Evolutionary conservation across 192 early-diverging fungal species (phyloP), one percentile per base, ranked within the genome.

Genomic region (Thamnidium elegans): DNA sequence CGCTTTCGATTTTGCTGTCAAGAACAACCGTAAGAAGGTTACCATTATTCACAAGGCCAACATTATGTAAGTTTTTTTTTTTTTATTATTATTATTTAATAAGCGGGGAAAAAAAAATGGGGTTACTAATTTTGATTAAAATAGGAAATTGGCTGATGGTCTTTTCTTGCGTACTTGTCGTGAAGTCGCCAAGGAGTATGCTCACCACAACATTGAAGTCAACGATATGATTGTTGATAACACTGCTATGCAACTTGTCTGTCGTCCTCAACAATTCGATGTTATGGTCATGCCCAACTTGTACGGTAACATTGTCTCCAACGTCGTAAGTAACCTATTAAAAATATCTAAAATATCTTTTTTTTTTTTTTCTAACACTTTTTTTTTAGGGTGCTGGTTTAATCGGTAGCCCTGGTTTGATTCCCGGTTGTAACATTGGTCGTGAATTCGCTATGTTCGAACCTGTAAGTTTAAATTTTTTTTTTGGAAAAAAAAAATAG

Each of bases 151-250:
- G 54, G 94, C 90, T 54, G 97, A 99, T 77, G 97, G 97, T 68
- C 88, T 99, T 62, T 99, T 99, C 87, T 84, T 99, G 63, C 91
- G 92, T 71, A 92, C 89, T 47, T 97, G 94, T 83, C 93, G 95
- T 61, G 91, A 94, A n/a, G 87, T 99, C 32, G 87, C 94, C 71
- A 90, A 98, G 79, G 85, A 90, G 78, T 98, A 99, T 80, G 86
- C 92, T 65, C 79, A 81, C 67, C 81, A 80, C 31, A 91, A 92
- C 43, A 94, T 99, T 77, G 77, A 94, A 86, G 92, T 93, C 77
- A 86, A 94, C 67, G 95, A 97, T 82, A 97, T 99, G 97, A 99
- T 99, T 81, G 97, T 99, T 68, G 97, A 99, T 79, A 99, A 99
- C 84, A 93, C 94, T 52, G 92, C 97, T 58, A 99, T 99, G 97